phyloP scores from a whole-genome alignment of 257 asterid genomes.

The Parsonsia alboflavescens region DNA sequence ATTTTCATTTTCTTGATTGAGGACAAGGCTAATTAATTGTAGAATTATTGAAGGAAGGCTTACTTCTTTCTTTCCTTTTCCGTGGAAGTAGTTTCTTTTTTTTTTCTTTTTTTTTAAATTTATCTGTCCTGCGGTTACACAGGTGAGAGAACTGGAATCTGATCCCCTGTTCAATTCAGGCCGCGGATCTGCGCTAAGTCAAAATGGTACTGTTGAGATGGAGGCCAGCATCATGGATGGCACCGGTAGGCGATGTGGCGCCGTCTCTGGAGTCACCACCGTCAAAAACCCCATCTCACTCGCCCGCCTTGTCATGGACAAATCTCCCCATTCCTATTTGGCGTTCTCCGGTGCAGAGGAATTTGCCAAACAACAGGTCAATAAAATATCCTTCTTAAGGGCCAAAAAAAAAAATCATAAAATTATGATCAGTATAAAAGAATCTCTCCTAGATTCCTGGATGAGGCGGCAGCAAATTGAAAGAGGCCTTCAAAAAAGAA shows the following conservation, averaged over 20 bases:
- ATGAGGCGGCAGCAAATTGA: no score
- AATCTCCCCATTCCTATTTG: slow-evolving; percentile 90
- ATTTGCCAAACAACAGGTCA: slow-evolving; percentile 69
- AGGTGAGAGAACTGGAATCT: slow-evolving; percentile 87
- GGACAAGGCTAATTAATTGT: neutral
- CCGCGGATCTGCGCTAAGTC: slow-evolving; percentile 96
- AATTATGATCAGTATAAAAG: neutral
- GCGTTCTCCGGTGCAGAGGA: slow-evolving; percentile 89
- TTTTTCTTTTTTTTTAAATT: neutral
- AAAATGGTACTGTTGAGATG: slow-evolving; percentile 94
- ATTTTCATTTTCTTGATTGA: neutral
- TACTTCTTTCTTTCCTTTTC: neutral
- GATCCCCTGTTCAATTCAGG: slow-evolving; percentile 94
- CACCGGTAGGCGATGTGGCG: slow-evolving; percentile 83
- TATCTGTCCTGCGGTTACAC: neutral
- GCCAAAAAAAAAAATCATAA: no score
- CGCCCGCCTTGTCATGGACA: slow-evolving; percentile 96
- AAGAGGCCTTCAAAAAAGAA: neutral
- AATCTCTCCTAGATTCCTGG: slow-evolving; percentile 13
- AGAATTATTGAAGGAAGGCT: neutral
- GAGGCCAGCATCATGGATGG: slow-evolving; percentile 99
- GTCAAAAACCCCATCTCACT: slow-evolving; percentile 91
- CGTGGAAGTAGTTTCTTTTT: neutral
- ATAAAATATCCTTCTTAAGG: neutral
- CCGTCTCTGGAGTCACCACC: slow-evolving; percentile 85